phyloP scores from a whole-genome alignment of 1,284 basidiomycete species.

The Gomphus sp. region DNA sequence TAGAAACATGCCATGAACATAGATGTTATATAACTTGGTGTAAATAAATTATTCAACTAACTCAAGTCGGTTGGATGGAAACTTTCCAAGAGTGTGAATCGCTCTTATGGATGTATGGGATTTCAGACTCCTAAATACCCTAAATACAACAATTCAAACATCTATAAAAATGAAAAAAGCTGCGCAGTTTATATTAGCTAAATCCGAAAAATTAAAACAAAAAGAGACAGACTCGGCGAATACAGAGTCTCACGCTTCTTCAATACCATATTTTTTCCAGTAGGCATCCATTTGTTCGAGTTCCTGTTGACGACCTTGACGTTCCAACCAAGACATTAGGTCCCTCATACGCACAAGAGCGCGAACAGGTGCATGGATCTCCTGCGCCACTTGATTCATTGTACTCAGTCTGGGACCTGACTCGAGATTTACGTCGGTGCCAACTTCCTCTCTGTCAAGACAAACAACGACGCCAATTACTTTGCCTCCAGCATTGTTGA shows the following conservation, averaged over 20 bases:
- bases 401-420: constrained; percentile 45
- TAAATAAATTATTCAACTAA: too few species aligned
- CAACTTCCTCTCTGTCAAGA: constrained; percentile 87
- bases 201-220: neutral
- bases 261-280: constrained; percentile 66
- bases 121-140: neutral
- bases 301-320: constrained; percentile 56
- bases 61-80: too few species aligned
- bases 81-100: too few species aligned
- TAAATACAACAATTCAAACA: neutral
- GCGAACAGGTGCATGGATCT: constrained; percentile 60
- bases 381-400: constrained; percentile 76
- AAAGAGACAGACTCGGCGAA: neutral
- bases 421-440: constrained; percentile 35
- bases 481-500: constrained; percentile 58
- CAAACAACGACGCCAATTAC: constrained; percentile 90
- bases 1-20: neutral
- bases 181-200: neutral
- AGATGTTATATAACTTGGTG: neutral
- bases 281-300: constrained; percentile 76
- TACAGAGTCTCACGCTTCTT: constrained; percentile 3
- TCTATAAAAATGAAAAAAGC: neutral
- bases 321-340: constrained; percentile 76
- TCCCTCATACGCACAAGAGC: constrained; percentile 80
- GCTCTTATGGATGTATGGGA: neutral